Evolutionary conservation across 225 moss, liverwort and hornwort genomes (phyloP).

Genomic region (Marchantia paleacea): DNA sequence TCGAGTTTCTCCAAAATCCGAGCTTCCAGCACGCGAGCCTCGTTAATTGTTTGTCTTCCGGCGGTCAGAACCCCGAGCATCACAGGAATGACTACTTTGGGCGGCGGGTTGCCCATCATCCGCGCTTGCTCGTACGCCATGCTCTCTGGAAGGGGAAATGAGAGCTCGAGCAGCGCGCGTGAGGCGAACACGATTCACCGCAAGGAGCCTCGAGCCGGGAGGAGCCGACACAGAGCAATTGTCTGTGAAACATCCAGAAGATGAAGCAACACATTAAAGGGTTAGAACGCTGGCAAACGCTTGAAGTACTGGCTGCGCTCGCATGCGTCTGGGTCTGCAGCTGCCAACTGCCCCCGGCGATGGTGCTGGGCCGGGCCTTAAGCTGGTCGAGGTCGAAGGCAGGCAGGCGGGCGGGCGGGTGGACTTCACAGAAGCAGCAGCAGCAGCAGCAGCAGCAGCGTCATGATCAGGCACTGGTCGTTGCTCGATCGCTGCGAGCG

Average conservation of each 20-base stretch:
- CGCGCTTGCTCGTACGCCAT: conserved; percentile 20
- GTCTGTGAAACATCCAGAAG: conserved; percentile 10
- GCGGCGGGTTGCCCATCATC: conserved; percentile 15
- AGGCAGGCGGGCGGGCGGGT: too few relatives aligned
- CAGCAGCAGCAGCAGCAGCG: too few relatives aligned
- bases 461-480: too few relatives aligned
- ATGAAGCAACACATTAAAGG: background rate
- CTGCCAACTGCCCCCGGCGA: too few relatives aligned
- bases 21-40: conserved; percentile 22
- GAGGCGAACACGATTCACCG: conserved; percentile 5
- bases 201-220: background rate
- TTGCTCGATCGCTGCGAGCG: too few relatives aligned
- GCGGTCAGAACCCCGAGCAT: conserved; percentile 25
- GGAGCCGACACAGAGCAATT: background rate
- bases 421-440: too few relatives aligned
- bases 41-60: conserved; percentile 8
- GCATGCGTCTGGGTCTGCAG: background rate
- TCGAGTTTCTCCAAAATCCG: conserved; percentile 22
- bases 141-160: background rate
- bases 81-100: conserved; percentile 18
- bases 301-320: background rate
- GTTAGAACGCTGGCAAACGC: conserved; percentile 4
- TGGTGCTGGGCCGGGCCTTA: background rate
- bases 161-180: background rate
- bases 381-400: too few relatives aligned